Conservation (phyloP, 1,139 yeast species). For the Geotrichum fermentans region DNA sequence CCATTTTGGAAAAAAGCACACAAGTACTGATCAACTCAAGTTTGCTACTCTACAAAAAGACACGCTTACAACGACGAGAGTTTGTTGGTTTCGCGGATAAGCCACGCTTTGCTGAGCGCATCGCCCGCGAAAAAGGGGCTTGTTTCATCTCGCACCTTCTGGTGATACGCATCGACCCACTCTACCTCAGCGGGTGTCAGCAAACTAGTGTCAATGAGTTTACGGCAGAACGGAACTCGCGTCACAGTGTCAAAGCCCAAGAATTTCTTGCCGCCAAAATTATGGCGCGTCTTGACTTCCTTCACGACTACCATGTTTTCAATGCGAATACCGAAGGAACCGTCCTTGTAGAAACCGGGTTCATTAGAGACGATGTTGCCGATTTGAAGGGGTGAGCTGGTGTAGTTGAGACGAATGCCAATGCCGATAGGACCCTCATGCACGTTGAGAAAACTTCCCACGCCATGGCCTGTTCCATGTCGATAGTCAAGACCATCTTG, state of each 20-base stretch:
- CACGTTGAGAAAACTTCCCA: slow-evolving; percentile 86
- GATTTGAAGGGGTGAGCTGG: slow-evolving; percentile 44
- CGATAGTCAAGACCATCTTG: slow-evolving; percentile 79
- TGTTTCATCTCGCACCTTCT: slow-evolving; percentile 54
- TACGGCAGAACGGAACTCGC: slow-evolving; percentile 75
- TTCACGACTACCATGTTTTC: slow-evolving; percentile 71
- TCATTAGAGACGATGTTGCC: slow-evolving; percentile 89
- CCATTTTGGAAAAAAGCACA: too few relatives aligned
- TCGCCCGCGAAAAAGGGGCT: slow-evolving; percentile 47
- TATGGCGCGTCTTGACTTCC: slow-evolving; percentile 41
- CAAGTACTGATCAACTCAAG: too few relatives aligned
- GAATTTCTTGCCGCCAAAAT: slow-evolving; percentile 53
- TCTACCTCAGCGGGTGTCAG: slow-evolving; percentile 57
- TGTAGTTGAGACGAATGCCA: slow-evolving; percentile 50
- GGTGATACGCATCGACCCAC: slow-evolving; percentile 69
- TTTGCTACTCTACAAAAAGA: too few relatives aligned
- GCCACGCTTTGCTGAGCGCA: slow-evolving; percentile 33
- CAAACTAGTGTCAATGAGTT: slow-evolving; percentile 55
- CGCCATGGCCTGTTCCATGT: slow-evolving; percentile 98
- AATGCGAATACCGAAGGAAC: slow-evolving; percentile 87
- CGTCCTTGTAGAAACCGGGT: slow-evolving; percentile 93
- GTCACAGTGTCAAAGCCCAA: slow-evolving; percentile 82
- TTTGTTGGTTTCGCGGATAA: slow-evolving; percentile 19
- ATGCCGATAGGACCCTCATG: slow-evolving; percentile 97
- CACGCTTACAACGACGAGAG: too few relatives aligned